Conservation (phyloP, 768 basidiomycete genomes). For the Boletellus ananas region DNA sequence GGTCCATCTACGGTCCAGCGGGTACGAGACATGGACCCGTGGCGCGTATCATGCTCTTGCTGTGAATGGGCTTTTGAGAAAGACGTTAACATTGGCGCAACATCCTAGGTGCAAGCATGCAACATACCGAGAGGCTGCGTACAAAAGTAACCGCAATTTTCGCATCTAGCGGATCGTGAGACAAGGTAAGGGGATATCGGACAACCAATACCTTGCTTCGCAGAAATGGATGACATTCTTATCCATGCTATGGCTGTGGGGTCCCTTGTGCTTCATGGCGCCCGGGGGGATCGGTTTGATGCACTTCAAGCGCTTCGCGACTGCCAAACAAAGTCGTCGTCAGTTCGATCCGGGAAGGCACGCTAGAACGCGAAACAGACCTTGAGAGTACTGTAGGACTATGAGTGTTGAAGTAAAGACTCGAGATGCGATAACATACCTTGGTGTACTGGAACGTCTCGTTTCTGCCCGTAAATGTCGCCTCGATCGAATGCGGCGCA, state of each 20-base stretch:
- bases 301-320: slow-evolving; percentile 49
- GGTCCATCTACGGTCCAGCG: slow-evolving; percentile 55
- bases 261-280: slow-evolving; percentile 40
- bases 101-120: fast-evolving
- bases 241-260: slow-evolving; percentile 47
- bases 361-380: slow-evolving; percentile 22
- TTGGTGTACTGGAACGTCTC: slow-evolving; percentile 66
- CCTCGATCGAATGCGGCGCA: slow-evolving; percentile 54
- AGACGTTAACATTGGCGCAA: background rate
- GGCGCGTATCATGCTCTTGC: slow-evolving; percentile 57
- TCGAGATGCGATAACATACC: slow-evolving; percentile 29
- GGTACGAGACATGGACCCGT: slow-evolving; percentile 60
- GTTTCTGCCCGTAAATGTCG: slow-evolving; percentile 56
- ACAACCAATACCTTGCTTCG: slow-evolving; percentile 37
- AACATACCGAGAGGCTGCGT: slow-evolving; percentile 49
- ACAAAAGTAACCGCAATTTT: slow-evolving; percentile 56
- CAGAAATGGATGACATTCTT: slow-evolving; percentile 51
- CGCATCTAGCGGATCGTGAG: slow-evolving; percentile 36
- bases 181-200: background rate
- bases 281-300: slow-evolving; percentile 44
- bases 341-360: background rate
- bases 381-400: slow-evolving; percentile 47
- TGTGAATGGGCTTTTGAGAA: slow-evolving; percentile 48
- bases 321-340: slow-evolving; percentile 23
- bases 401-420: background rate